A percentile compares a stretch with the other conserved stretches of the same genome.
Evolutionary conservation across 805 yeast genomes (phyloP).

Genomic region (Cyberlindnera sargentensis): DNA sequence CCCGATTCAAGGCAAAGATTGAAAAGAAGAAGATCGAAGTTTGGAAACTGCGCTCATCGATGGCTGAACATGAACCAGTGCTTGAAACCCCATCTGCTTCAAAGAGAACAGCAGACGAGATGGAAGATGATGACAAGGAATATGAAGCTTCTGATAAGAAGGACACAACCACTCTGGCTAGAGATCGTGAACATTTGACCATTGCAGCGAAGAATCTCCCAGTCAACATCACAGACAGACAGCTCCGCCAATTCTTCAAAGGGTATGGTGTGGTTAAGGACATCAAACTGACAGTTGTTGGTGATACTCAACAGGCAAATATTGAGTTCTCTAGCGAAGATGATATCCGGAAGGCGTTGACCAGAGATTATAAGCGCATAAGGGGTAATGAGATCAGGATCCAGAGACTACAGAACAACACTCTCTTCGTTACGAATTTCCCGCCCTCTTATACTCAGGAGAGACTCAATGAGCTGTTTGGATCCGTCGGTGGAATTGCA

Average conservation of each 20-base stretch:
- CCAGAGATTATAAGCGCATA: constrained; percentile 47
- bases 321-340: constrained; percentile 47
- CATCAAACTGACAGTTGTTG: constrained; percentile 21
- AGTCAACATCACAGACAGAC: constrained; percentile 28
- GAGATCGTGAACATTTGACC: constrained; percentile 56
- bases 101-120: constrained; percentile 10
- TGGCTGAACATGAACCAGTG: constrained; percentile 1
- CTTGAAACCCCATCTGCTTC: not conserved
- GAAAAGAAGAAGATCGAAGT: constrained; percentile 16
- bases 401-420: constrained; percentile 36
- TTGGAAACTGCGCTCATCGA: constrained; percentile 8
- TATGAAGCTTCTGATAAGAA: not conserved
- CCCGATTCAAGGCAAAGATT: constrained; percentile 21
- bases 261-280: constrained; percentile 54
- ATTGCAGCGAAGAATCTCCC: constrained; percentile 49
- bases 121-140: constrained; percentile 1
- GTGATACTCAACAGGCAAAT: constrained; percentile 34
- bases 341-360: constrained; percentile 50
- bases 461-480: constrained; percentile 35
- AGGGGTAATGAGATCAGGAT: constrained; percentile 40
- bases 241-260: constrained; percentile 37
- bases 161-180: constrained; percentile 10
- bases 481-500: constrained; percentile 32
- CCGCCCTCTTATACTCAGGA: constrained; percentile 46
- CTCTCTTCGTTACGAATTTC: constrained; percentile 69